Evolutionary conservation across 129 eudicot genomes (phyloP).

Genomic region (Rutidosis leptorrhynchoides): DNA sequence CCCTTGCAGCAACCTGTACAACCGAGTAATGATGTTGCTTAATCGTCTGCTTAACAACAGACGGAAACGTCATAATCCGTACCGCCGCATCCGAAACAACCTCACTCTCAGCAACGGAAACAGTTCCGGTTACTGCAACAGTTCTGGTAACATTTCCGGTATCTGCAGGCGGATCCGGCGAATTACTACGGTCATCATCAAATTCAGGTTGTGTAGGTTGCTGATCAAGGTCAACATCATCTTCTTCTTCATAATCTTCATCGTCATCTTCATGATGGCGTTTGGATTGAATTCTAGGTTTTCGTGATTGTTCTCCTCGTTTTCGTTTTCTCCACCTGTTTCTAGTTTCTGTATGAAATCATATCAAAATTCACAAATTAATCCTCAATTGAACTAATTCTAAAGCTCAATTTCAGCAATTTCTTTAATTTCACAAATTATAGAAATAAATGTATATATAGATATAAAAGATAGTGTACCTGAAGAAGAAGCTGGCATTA

Average conservation of each 20-base stretch:
- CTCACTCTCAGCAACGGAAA: slow-evolving; percentile 36
- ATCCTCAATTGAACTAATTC: slow-evolving; percentile 9
- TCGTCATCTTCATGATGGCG: slow-evolving; percentile 50
- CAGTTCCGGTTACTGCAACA: background rate
- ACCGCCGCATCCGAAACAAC: slow-evolving; percentile 44
- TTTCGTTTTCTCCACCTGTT: slow-evolving; percentile 76
- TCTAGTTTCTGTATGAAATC: slow-evolving; percentile 44
- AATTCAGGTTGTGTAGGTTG: slow-evolving; percentile 25
- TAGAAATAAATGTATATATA: background rate
- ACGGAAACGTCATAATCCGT: slow-evolving; percentile 62
- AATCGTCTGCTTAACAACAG: slow-evolving; percentile 54
- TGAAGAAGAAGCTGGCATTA: slow-evolving; percentile 98
- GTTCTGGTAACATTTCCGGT: background rate
- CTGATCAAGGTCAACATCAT: slow-evolving; percentile 39
- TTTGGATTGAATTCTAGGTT: slow-evolving; percentile 39
- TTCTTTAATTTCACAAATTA: background rate
- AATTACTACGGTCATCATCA: slow-evolving; percentile 41
- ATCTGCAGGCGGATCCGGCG: slow-evolving; percentile 33
- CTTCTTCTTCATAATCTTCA: slow-evolving; percentile 50
- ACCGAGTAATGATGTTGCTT: slow-evolving; percentile 68
- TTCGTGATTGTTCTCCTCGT: slow-evolving; percentile 54
- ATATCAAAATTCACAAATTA: background rate
- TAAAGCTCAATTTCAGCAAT: slow-evolving; percentile 2
- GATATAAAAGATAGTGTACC: slow-evolving; percentile 37
- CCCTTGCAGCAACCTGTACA: slow-evolving; percentile 49